phyloP scores from a whole-genome alignment of 257 asterid genomes.

The Fraxinus cuspidata region DNA sequence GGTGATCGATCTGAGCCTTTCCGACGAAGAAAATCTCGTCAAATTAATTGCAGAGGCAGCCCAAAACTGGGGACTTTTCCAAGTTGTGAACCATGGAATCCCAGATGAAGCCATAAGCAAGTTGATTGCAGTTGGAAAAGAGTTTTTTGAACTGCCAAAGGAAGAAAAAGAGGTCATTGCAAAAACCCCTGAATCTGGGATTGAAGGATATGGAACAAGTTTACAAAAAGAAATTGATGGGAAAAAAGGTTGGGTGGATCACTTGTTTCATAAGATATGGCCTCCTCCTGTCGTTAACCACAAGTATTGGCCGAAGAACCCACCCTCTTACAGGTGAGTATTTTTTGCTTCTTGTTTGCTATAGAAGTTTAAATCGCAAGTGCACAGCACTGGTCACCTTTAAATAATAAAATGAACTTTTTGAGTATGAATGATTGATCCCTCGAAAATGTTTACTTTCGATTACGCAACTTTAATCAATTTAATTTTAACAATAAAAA shows the following conservation, averaged over 20 bases:
- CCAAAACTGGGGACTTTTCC: conserved; percentile 62
- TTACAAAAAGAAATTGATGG: conserved; percentile 61
- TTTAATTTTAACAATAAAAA: too few species aligned
- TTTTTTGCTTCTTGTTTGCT: too few species aligned
- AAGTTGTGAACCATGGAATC: conserved; percentile 66
- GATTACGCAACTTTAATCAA: too few species aligned
- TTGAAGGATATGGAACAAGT: conserved; percentile 72
- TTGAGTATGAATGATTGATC: too few species aligned
- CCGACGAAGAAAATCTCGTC: conserved; percentile 25
- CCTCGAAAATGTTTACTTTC: too few species aligned
- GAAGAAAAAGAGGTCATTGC: conserved; percentile 55
- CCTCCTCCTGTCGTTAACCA: conserved; percentile 60
- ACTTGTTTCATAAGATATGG: conserved; percentile 71
- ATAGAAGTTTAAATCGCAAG: too few species aligned
- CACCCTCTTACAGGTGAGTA: conserved; percentile 63
- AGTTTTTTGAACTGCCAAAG: conserved; percentile 53
- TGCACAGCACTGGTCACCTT: too few species aligned
- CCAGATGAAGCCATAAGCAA: conserved; percentile 38
- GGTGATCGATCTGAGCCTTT: conserved; percentile 43
- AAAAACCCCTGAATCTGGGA: conserved; percentile 40
- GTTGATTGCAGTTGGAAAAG: conserved; percentile 50
- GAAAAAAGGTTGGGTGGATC: conserved; percentile 91
- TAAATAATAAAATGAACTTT: too few species aligned
- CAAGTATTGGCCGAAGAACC: conserved; percentile 71
- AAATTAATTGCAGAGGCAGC: conserved; percentile 40